Percentiles rank a stretch among this genome's conserved stretches.
Conservation (phyloP, 2,329 filamentous ascomycete species). For the Whalleya microplaca region DNA sequence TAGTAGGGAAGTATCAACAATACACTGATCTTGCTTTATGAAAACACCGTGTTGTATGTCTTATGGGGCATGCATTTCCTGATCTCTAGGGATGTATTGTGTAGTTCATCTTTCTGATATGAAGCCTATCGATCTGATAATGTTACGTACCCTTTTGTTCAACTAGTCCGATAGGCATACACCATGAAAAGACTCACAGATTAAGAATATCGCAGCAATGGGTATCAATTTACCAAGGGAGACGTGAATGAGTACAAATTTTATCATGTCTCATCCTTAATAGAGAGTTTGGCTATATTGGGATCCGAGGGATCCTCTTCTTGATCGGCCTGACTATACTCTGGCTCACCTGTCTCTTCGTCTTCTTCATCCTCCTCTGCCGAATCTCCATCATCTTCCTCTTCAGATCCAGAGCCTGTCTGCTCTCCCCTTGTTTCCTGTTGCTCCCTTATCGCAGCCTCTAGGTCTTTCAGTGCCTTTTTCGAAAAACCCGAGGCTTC, state of each 20-base stretch:
- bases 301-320: constrained; percentile 21
- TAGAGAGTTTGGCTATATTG: constrained; percentile 30
- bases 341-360: constrained; percentile 37
- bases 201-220: constrained; percentile 3
- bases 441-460: constrained; percentile 85
- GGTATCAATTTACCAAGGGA: constrained; percentile 22
- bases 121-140: background rate
- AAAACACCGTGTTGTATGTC: too few species aligned
- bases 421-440: constrained; percentile 51
- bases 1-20: constrained; percentile 35
- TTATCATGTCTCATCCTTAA: constrained; percentile 31
- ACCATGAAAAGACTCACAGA: background rate
- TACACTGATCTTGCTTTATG: constrained; percentile 23
- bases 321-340: constrained; percentile 24
- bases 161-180: background rate
- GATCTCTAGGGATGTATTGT: background rate
- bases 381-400: constrained; percentile 38
- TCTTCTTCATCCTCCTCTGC: constrained; percentile 34
- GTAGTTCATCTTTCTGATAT: background rate
- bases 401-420: constrained; percentile 42
- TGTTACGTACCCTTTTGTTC: background rate
- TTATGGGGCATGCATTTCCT: background rate
- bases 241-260: constrained; percentile 13
- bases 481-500: constrained; percentile 94
- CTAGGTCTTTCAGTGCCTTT: constrained; percentile 95